phyloP scores from a whole-genome alignment of 2,329 filamentous ascomycete genomes.

The Geosmithia putterillii region DNA sequence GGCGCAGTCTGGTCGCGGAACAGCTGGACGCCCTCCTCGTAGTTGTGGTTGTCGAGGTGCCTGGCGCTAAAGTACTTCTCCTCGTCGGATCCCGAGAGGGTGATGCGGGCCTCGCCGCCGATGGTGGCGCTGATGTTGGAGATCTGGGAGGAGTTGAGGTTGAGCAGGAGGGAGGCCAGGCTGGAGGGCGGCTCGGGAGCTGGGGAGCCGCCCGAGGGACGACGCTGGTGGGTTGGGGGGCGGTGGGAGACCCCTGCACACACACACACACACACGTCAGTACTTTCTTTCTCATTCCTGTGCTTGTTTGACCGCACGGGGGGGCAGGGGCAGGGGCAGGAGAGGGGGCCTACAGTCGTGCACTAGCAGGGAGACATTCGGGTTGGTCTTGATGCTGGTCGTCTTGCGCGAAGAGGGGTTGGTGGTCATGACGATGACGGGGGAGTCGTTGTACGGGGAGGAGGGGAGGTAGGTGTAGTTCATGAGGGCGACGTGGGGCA shows the following conservation, averaged over 20 bases:
- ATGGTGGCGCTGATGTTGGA: conserved; percentile 88
- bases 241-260: conserved; percentile 71
- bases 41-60: conserved; percentile 89
- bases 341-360: conserved; percentile 61
- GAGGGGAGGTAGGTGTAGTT: conserved; percentile 94
- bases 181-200: conserved; percentile 56
- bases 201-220: conserved; percentile 49
- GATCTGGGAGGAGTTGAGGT: conserved; percentile 81
- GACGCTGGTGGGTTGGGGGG: conserved; percentile 58
- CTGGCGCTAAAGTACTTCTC: conserved; percentile 72
- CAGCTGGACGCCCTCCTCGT: conserved; percentile 35
- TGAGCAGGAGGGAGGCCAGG: conserved; percentile 72
- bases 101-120: conserved; percentile 70
- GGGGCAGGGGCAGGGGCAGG: too few relatives aligned
- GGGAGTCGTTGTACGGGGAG: conserved; percentile 53
- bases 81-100: conserved; percentile 63
- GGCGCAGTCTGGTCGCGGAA: conserved; percentile 13
- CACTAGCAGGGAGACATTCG: conserved; percentile 83
- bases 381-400: conserved; percentile 71
- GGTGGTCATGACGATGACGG: conserved; percentile 93
- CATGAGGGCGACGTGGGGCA: conserved; percentile 92
- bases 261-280: neutral
- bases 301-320: too few relatives aligned
- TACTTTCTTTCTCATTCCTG: neutral
- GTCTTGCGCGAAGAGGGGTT: conserved; percentile 70